These are phyloP conservation scores for Starmerella powellii DNA, from an alignment of 805 yeast genomes.

Conservation along the genomic window DNA sequence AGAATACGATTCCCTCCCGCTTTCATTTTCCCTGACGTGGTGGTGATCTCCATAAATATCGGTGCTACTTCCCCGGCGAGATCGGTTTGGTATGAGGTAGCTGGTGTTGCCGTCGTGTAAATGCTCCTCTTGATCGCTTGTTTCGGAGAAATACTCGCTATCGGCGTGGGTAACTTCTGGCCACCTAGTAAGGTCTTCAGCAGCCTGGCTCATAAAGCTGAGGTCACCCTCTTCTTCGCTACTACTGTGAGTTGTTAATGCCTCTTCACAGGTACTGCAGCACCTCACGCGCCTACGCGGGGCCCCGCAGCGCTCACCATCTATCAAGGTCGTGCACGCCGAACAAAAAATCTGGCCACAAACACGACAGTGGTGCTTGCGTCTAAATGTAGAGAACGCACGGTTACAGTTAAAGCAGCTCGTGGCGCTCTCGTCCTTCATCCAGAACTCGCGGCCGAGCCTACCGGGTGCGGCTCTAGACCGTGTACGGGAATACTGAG, in stretches of 20 bases:
- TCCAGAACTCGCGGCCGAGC: constrained; percentile 76
- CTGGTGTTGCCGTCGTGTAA: neutral
- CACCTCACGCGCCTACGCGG: constrained; percentile 37
- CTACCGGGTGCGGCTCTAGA: constrained; percentile 20
- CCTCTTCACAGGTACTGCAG: constrained; percentile 21
- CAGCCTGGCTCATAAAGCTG: constrained; percentile 10
- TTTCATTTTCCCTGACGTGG: neutral
- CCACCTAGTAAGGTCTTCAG: constrained; percentile 4
- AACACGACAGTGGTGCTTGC: constrained; percentile 89
- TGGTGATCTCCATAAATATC: constrained; percentile 4
- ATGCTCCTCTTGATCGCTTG: too few species aligned
- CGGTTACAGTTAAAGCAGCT: constrained; percentile 78
- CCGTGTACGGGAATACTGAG: constrained; percentile 21
- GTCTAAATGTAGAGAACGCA: constrained; percentile 59
- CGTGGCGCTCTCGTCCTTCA: constrained; percentile 84
- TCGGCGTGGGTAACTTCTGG: neutral
- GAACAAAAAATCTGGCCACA: constrained; percentile 94
- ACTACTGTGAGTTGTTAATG: constrained; percentile 15
- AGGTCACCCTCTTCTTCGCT: constrained; percentile 34
- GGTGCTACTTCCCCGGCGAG: neutral
- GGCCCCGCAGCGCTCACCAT: constrained; percentile 49
- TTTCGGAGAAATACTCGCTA: too few species aligned
- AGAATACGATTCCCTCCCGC: constrained; percentile 8
- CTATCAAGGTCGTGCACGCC: constrained; percentile 59
- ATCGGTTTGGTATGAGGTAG: neutral